phyloP scores from a whole-genome alignment of 441 rosid species.

The Euphorbia neoarborescens region DNA sequence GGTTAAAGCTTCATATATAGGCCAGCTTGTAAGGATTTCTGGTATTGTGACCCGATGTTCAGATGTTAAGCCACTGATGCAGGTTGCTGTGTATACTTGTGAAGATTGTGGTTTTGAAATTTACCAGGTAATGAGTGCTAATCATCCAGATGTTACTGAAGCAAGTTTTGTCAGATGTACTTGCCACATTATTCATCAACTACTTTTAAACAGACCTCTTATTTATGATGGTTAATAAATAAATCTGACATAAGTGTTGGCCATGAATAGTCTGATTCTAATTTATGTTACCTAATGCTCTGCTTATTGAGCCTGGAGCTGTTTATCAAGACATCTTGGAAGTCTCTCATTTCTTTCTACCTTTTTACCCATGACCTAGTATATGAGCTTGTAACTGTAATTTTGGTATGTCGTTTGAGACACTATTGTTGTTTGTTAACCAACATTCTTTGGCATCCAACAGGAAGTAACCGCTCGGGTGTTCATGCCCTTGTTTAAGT shows the following conservation, averaged over 20 bases:
- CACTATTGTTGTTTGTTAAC: background rate
- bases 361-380: background rate
- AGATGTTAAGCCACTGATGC: conserved; percentile 98
- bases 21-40: conserved; percentile 81
- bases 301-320: background rate
- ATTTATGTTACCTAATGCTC: background rate
- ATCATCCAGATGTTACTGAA: background rate
- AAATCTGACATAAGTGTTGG: background rate
- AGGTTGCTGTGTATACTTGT: conserved; percentile 94
- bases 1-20: conserved; percentile 89
- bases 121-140: conserved; percentile 57
- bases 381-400: background rate
- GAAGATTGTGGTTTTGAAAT: conserved; percentile 98
- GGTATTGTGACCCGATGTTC: conserved; percentile 98
- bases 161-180: conserved; percentile 7
- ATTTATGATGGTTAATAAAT: conserved; percentile 1
- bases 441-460: conserved; percentile 21
- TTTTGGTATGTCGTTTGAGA: background rate
- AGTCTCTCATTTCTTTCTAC: background rate
- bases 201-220: background rate
- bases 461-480: conserved; percentile 94
- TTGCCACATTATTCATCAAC: background rate
- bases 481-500: conserved; percentile 88
- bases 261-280: background rate
- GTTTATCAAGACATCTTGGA: background rate